phyloP scores from a whole-genome alignment of 441 rosid genomes.

The Adansonia grandidieri region DNA sequence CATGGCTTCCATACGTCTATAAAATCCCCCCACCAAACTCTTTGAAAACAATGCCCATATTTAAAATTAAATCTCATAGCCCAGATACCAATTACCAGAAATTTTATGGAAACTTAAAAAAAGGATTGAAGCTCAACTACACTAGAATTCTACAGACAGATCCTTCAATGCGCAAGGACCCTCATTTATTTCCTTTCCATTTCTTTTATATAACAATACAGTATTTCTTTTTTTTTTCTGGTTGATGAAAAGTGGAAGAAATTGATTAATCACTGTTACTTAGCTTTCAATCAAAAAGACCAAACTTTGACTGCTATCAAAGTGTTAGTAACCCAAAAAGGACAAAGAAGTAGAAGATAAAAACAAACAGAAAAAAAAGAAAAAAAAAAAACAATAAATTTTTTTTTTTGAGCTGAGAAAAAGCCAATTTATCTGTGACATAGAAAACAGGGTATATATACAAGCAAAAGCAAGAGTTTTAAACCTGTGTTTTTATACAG shows the following conservation, averaged over 20 bases:
- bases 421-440: not conserved
- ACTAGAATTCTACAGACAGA: slow-evolving; percentile 20
- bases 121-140: slow-evolving; percentile 33
- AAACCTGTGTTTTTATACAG: not conserved
- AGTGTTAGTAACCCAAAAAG: slow-evolving; percentile 8
- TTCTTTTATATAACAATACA: slow-evolving; percentile 17
- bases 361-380: not conserved
- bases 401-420: too few relatives aligned
- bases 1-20: slow-evolving; percentile 48
- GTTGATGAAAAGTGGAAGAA: slow-evolving; percentile 16
- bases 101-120: not conserved
- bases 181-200: slow-evolving; percentile 40
- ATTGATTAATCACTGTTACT: slow-evolving; percentile 32
- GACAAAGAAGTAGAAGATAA: slow-evolving; percentile 29
- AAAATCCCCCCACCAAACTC: slow-evolving; percentile 45
- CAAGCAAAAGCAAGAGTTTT: slow-evolving; percentile 1
- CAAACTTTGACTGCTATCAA: slow-evolving; percentile 2
- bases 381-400: too few relatives aligned
- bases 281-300: slow-evolving; percentile 34
- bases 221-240: slow-evolving; percentile 19
- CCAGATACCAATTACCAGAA: slow-evolving; percentile 14
- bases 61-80: slow-evolving; percentile 14
- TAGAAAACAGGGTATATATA: not conserved
- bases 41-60: slow-evolving; percentile 22
- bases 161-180: slow-evolving; percentile 48